Conservation (phyloP, 768 basidiomycete genomes). For the Daedalea quercina region DNA sequence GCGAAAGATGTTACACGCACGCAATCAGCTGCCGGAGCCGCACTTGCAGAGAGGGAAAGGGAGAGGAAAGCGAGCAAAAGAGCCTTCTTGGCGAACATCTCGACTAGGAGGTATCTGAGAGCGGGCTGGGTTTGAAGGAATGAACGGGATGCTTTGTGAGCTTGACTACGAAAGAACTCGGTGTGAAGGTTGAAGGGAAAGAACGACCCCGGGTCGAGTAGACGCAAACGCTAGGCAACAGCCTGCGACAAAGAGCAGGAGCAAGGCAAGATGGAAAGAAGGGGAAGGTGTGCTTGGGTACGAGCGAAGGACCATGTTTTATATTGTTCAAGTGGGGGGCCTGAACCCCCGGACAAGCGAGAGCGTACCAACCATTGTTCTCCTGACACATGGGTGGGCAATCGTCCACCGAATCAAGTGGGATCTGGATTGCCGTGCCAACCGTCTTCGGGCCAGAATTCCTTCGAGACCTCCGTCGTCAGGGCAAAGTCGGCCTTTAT, state of each 20-base stretch:
- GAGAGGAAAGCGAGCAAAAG: slow-evolving; percentile 35
- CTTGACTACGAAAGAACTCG: slow-evolving; percentile 16
- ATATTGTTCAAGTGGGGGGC: slow-evolving; percentile 6
- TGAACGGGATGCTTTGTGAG: slow-evolving; percentile 27
- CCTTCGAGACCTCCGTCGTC: neutral
- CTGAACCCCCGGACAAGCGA: neutral
- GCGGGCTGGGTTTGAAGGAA: slow-evolving; percentile 19
- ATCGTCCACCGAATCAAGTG: neutral
- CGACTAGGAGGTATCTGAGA: slow-evolving; percentile 19
- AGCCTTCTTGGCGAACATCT: slow-evolving; percentile 35
- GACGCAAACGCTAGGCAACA: slow-evolving; percentile 41
- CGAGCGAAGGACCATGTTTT: slow-evolving; percentile 5
- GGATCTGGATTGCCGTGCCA: slow-evolving; percentile 2
- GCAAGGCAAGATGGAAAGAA: slow-evolving; percentile 20
- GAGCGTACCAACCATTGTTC: neutral
- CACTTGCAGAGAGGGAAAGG: slow-evolving; percentile 28
- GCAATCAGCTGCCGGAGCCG: slow-evolving; percentile 7
- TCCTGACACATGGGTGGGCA: slow-evolving; percentile 4
- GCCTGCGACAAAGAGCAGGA: slow-evolving; percentile 18
- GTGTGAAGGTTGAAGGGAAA: slow-evolving; percentile 25
- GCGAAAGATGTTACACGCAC: neutral
- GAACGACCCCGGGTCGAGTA: slow-evolving; percentile 51
- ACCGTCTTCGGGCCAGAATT: slow-evolving; percentile 1
- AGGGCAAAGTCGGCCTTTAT: neutral
- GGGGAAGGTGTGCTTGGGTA: slow-evolving; percentile 9